A percentile compares a stretch with the other conserved stretches of the same genome.
These are phyloP conservation scores for Kwoniella botswanensis DNA, from an alignment of 768 basidiomycete genomes.

Conservation along the genomic window DNA sequence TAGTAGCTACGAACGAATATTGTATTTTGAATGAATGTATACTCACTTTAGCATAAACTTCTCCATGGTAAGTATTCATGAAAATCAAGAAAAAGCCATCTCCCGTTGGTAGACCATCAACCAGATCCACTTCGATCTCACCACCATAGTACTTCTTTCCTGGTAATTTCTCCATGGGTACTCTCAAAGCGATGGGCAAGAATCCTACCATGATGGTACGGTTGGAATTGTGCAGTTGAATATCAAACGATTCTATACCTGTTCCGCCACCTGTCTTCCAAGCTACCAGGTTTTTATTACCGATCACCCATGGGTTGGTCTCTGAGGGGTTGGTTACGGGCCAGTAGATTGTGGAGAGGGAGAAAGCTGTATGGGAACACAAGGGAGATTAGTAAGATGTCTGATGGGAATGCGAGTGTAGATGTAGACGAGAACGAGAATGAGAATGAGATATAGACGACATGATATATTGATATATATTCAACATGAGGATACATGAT, in stretches of 20 bases:
- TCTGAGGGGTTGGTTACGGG: slow-evolving; percentile 45
- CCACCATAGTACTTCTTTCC: slow-evolving; percentile 54
- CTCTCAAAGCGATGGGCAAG: slow-evolving; percentile 51
- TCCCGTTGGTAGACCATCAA: slow-evolving; percentile 29
- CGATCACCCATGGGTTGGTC: slow-evolving; percentile 52
- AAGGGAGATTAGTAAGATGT: neutral
- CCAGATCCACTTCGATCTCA: slow-evolving; percentile 54
- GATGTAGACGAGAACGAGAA: too few species aligned
- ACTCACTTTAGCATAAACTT: slow-evolving; percentile 50
- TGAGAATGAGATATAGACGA: too few species aligned
- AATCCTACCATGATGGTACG: slow-evolving; percentile 52
- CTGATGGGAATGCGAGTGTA: neutral
- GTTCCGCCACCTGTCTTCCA: slow-evolving; percentile 54
- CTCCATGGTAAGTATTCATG: slow-evolving; percentile 54
- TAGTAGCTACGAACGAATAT: too few species aligned
- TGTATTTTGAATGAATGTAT: too few species aligned
- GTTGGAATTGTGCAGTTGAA: slow-evolving; percentile 55
- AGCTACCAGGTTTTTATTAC: slow-evolving; percentile 48
- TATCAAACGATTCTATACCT: slow-evolving; percentile 54
- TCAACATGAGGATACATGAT: too few species aligned
- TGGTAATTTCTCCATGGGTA: slow-evolving; percentile 50
- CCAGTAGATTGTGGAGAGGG: slow-evolving; percentile 52
- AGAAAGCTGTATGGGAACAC: slow-evolving; percentile 1
- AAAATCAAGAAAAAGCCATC: slow-evolving; percentile 54
- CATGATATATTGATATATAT: too few species aligned